Percentiles rank a stretch among this genome's conserved stretches.
Evolutionary conservation across 306 rosid species (phyloP).

Genomic region (Mimosa pudica): DNA sequence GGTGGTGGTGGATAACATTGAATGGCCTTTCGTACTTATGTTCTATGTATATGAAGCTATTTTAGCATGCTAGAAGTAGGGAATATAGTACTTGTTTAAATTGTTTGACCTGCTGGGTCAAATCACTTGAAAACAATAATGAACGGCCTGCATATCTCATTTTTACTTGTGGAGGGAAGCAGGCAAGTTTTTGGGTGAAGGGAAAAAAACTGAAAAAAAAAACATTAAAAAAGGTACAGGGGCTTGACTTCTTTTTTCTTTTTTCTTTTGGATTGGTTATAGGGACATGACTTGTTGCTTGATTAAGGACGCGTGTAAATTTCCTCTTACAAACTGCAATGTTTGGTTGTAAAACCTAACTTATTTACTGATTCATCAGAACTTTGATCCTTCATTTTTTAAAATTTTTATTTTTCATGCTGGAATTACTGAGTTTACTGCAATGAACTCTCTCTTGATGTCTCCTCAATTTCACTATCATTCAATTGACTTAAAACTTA

Average conservation of each 20-base stretch:
- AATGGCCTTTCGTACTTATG: neutral
- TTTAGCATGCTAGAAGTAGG: neutral
- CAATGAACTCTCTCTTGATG: neutral
- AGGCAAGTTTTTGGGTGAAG: constrained; percentile 19
- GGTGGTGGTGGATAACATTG: neutral
- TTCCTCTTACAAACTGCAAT: no score
- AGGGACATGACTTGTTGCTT: no score
- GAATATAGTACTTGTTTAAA: neutral
- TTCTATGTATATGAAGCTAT: neutral
- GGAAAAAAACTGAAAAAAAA: neutral
- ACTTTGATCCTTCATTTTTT: neutral
- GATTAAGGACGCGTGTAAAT: no score
- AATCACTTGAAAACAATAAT: neutral
- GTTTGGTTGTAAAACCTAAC: neutral
- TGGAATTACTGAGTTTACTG: neutral
- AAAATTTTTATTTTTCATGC: neutral
- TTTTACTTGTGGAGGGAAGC: neutral
- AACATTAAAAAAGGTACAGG: no score
- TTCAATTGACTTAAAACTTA: no score
- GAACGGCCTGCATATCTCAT: neutral
- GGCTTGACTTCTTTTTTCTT: neutral
- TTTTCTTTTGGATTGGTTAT: no score
- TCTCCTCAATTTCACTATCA: no score
- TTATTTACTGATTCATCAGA: neutral
- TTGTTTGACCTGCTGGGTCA: neutral